These are phyloP conservation scores for Penicillium ochrochloron DNA, from an alignment of 495 filamentous ascomycete species.

Conservation along the genomic window DNA sequence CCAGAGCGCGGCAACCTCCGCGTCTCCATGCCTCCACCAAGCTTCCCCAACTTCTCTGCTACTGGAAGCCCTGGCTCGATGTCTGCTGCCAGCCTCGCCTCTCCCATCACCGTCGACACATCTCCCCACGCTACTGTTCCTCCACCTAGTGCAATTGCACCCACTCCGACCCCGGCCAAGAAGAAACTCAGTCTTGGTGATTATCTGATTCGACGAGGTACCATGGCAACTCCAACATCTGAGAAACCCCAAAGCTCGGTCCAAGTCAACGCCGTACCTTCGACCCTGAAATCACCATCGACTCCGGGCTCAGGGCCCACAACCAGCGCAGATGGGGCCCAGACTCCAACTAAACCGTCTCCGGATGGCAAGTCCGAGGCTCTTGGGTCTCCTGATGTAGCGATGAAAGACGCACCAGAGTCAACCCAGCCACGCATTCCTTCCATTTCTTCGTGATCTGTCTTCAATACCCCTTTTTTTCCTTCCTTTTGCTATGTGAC, in stretches of 20 bases:
- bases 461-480: constrained; percentile 12
- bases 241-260: constrained; percentile 40
- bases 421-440: constrained; percentile 34
- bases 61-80: constrained; percentile 40
- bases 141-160: constrained; percentile 39
- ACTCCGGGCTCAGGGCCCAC: constrained; percentile 22
- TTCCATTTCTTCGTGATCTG: constrained; percentile 35
- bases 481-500: constrained; percentile 6
- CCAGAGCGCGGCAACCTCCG: constrained; percentile 39
- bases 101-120: constrained; percentile 39
- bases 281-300: constrained; percentile 33
- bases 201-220: constrained; percentile 59
- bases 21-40: constrained; percentile 46
- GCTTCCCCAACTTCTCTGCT: constrained; percentile 23
- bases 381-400: constrained; percentile 31
- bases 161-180: constrained; percentile 61
- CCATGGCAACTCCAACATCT: constrained; percentile 42
- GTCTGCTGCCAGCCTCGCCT: constrained; percentile 38
- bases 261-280: constrained; percentile 31
- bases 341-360: constrained; percentile 23
- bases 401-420: constrained; percentile 41
- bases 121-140: constrained; percentile 26
- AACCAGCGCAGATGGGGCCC: constrained; percentile 20
- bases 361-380: constrained; percentile 26
- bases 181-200: constrained; percentile 73